Base-by-base conservation (phyloP, 2,329 filamentous ascomycete species). In the Aspergillus hiratsukae region DNA sequence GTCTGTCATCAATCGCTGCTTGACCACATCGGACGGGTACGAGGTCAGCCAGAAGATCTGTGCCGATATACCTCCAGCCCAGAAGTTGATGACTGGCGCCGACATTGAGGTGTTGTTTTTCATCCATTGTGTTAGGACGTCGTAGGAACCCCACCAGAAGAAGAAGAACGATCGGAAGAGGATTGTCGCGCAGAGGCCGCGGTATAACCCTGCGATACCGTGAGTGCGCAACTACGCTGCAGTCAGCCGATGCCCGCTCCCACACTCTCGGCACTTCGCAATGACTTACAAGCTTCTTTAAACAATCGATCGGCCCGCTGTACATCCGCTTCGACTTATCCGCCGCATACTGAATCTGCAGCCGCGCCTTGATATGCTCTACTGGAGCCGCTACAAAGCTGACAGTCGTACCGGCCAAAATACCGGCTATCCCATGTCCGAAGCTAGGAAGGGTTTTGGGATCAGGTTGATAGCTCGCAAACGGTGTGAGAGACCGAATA, bases 111-210 rank as follows among this genome's bases (percentile, higher is more conserved):
- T 96, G 65, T 85, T 79, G 19, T 83, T 74, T 54, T 83, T 79
- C 69, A 97, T 78, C 57, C 81, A 76, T 23, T 84, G 81, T 4
- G 90, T 89, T 64, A 97, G 82, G 29, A 96, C 65, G 67, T 97
- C 93, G 78, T 99, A 99, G 58, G 86, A 89, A n/a, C 87, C 87
- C 94, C 94, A 99, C 92, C 92, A 97, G 78, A 88, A 94, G 81
- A 96, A 97, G 81, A 99, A 99, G 77, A 93, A 96, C 14, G 86
- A 85, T 19, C 94, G 84, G 78, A 97, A 97, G 49, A 97, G 75
- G 50, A 97, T 78, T 0, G 94, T 97, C 1, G 94, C 90, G 40
- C 76, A 79, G 11, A 99, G 81, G 0, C 94, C 94, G 70, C 91
- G 91, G 74, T 93, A 99, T 7, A 99, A 73, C 37, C 93, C 94